Evolutionary conservation across 768 basidiomycete genomes (phyloP), one percentile per base, ranked within the genome.

Genomic region (Ramaria rubella): DNA sequence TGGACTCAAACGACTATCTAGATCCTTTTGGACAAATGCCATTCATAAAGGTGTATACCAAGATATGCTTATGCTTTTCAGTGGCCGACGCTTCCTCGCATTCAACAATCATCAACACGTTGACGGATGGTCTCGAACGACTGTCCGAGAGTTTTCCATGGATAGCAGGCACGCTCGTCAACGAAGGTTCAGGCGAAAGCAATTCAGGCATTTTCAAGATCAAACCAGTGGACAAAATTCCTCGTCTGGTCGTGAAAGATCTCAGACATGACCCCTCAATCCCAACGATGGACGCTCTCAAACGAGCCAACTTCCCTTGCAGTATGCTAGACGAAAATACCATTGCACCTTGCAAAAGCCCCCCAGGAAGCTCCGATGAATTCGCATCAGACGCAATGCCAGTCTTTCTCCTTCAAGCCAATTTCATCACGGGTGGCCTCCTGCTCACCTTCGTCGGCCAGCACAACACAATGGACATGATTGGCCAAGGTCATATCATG

Each of bases 381-480:
- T n/a, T n/a, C n/a, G n/a, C n/a, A n/a, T n/a, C n/a, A n/a, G n/a
- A n/a, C n/a, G n/a, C n/a, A n/a, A 38, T 9, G 23, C 50, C 50
- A 12, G 50, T 52, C 50, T 52, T 52, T 33, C 19, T 52, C 19
- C 26, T 52, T 27, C 50, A 52, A 52, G 50, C 50, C 50, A 52
- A 9, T 31, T 52, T 52, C 29, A 52, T 52, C 50, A 31, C 50
- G 17, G 50, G 50, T 27, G 50, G 50, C 50, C 50, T 52, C 50
- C 50, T 52, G 50, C 50, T 52, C 50, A 52, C 50, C 50, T 40
- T 52, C 50, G 17, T 52, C 50, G 50, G 27, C 26, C 50, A 52
- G 26, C 50, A 52, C 50, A 26, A 52, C 19, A 23, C 29, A 36
- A 52, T 52, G 50, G 50, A 52, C 30, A 36, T 52, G 50, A 52